Evolutionary conservation across 1,284 basidiomycete species (phyloP).

Genomic region (Pulchroboletus neoregius): DNA sequence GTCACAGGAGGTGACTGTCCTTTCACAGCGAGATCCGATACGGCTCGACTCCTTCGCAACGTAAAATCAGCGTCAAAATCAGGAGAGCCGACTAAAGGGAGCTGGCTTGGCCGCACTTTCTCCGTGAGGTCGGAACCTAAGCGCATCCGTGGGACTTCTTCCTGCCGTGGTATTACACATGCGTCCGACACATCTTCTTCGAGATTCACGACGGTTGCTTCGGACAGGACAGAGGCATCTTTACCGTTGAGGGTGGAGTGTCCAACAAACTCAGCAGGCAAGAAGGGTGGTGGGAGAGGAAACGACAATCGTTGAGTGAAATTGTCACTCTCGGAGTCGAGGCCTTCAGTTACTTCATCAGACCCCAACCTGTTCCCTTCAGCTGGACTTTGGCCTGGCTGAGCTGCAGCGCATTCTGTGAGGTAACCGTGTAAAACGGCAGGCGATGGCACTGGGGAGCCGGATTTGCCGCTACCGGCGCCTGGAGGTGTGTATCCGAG

Average conservation of each 20-base stretch:
- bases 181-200: neutral
- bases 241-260: conserved; percentile 4
- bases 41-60: conserved; percentile 26
- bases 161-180: neutral
- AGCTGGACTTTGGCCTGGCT: neutral
- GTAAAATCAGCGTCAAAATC: conserved; percentile 3
- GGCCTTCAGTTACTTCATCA: conserved; percentile 1
- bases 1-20: conserved; percentile 10
- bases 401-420: neutral
- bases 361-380: neutral
- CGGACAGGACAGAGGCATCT: neutral
- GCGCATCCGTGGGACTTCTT: conserved; percentile 1
- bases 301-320: conserved; percentile 16
- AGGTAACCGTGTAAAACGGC: neutral
- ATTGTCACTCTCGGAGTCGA: conserved; percentile 1
- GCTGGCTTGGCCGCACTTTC: conserved; percentile 9
- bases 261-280: conserved; percentile 5
- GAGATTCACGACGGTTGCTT: neutral
- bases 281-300: conserved; percentile 19
- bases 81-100: conserved; percentile 2
- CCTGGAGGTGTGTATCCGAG: neutral
- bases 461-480: neutral
- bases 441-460: neutral
- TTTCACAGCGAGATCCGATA: conserved; percentile 33
- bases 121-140: conserved; percentile 16